A percentile compares a stretch with the other conserved stretches of the same genome.
Conservation (phyloP, 148 eudicot species). For the Persicaria maculosa region DNA sequence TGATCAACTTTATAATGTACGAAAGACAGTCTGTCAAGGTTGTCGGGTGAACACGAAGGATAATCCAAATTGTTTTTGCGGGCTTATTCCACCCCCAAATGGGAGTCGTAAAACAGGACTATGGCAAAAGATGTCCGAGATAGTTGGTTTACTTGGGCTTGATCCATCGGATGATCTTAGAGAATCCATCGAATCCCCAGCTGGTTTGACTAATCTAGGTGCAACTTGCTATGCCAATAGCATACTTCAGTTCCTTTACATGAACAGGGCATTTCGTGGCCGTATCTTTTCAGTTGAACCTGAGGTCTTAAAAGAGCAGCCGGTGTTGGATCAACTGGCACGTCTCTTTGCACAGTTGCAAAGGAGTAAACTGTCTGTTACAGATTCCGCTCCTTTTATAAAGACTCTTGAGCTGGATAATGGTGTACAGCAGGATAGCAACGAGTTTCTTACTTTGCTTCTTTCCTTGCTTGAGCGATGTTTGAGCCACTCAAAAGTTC, state of each 20-base stretch:
- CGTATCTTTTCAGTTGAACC: conserved; percentile 84
- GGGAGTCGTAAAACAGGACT: conserved; percentile 87
- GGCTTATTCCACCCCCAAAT: conserved; percentile 64
- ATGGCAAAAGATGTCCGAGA: conserved; percentile 88
- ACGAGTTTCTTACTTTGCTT: conserved; percentile 89
- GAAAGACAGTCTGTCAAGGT: conserved; percentile 78
- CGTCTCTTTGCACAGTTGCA: conserved; percentile 90
- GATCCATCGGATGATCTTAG: conserved; percentile 78
- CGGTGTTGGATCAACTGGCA: conserved; percentile 79
- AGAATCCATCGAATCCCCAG: conserved; percentile 48
- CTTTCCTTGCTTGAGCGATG: conserved; percentile 89
- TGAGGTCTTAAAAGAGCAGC: conserved; percentile 64
- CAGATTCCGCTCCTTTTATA: conserved; percentile 95
- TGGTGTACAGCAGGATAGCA: conserved; percentile 96
- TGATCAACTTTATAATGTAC: conserved; percentile 67
- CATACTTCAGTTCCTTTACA: conserved; percentile 86
- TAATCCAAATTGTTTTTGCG: conserved; percentile 95
- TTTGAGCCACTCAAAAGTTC: conserved; percentile 54
- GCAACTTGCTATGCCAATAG: conserved; percentile 99
- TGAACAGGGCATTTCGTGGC: conserved; percentile 76
- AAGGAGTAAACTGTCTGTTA: conserved; percentile 71
- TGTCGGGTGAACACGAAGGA: conserved; percentile 91
- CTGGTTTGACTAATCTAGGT: conserved; percentile 92
- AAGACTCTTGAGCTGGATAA: conserved; percentile 91
- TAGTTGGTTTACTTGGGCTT: conserved; percentile 56